Conservation (phyloP, 225 moss, liverwort and hornwort genomes). For the Rhytidiadelphus loreus region DNA sequence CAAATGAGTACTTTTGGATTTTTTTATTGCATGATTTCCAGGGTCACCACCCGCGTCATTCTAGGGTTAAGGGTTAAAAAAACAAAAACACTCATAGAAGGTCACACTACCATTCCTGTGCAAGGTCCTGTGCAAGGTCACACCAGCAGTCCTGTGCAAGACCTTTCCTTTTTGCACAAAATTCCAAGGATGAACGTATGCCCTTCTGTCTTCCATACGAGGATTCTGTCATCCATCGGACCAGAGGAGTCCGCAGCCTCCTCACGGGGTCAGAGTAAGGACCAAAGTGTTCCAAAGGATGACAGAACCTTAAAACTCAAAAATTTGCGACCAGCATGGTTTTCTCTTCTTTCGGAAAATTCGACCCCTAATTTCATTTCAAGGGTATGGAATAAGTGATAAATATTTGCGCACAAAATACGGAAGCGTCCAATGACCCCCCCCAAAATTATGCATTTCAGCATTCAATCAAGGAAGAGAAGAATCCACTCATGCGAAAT, state of each 20-base stretch:
- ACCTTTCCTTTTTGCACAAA: neutral
- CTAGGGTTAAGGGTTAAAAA: too few species aligned
- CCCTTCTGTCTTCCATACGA: neutral
- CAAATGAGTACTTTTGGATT: too few species aligned
- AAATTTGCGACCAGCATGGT: neutral
- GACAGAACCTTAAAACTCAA: too few species aligned
- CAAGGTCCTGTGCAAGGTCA: fast-evolving
- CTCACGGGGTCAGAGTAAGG: too few species aligned
- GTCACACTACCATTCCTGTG: fast-evolving
- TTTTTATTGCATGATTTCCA: too few species aligned
- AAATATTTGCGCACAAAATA: neutral
- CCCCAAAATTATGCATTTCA: neutral
- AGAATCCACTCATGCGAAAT: neutral
- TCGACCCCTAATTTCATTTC: neutral
- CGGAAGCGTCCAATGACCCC: too few species aligned
- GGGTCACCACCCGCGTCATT: too few species aligned
- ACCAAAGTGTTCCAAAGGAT: too few species aligned
- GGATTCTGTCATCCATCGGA: neutral
- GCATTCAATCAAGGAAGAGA: neutral
- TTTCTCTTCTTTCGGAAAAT: neutral
- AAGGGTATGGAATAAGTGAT: neutral
- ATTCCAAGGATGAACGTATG: neutral
- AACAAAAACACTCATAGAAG: neutral
- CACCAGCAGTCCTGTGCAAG: fast-evolving
- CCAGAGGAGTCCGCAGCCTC: too few species aligned